Base-by-base conservation (phyloP, 768 basidiomycete genomes). In the Clavulina sp. region DNA sequence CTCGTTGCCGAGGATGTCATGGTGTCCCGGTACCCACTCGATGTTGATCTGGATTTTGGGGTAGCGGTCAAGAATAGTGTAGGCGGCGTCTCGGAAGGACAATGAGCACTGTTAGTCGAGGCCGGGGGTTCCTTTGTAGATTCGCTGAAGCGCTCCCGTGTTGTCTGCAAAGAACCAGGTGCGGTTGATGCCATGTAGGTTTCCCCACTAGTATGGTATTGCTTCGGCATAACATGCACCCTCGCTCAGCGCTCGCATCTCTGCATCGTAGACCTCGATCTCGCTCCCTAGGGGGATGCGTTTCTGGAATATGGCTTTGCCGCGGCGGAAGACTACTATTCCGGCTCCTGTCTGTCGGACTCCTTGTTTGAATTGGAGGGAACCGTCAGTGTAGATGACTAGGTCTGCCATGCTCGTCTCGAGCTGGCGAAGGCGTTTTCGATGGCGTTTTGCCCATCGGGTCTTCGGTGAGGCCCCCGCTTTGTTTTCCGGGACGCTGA, bases 1-100 rank as follows among this genome's bases (percentile, higher is more conserved):
- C 26, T 53, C 52, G 31, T 53, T 53, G 7, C 52, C 52, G 9
- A 21, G 26, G 13, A 53, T 29, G 16, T 47, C 47, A 26, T 53
- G 26, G 24, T 53, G 52, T 3, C 52, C 52, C 5, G 52, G 52
- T 4, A 49, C 49, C 49, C 46, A 48, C 3, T 34, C 2, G 23
- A 51, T 2, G 19, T 51, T 40, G 2, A 51, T 32, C 6, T 24
- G 38, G 41, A 29, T 21, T 23, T 7, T 3, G 44, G 50, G 41
- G 40, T 51, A 28, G 2, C 24, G 36, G 41, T 48, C 50, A 4
- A 46, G 43, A 40, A 51, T 41, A 6, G 6, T 23, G 36, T 38
- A 3, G 5, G 41, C 23, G 3, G 30, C 31, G 21, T 19, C 4
- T 24, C 34, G 29, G 16, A 49, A 49, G 31, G n/a, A n/a, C n/a